Evolutionary conservation across 495 filamentous ascomycete species (phyloP).

Genomic region (Halenospora varia): DNA sequence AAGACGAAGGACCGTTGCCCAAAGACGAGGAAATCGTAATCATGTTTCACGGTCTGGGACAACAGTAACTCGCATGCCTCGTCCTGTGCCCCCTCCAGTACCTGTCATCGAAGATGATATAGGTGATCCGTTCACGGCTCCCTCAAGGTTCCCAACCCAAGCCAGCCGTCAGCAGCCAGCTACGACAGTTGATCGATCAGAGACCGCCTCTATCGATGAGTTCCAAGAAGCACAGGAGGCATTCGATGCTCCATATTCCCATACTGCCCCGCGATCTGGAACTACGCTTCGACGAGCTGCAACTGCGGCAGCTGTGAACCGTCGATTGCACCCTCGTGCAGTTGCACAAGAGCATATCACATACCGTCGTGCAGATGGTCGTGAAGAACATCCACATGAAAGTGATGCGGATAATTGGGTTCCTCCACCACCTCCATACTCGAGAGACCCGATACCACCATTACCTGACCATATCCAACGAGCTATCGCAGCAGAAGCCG

Average conservation of each 20-base stretch:
- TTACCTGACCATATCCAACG: conserved; percentile 47
- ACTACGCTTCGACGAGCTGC: conserved; percentile 74
- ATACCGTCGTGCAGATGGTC: conserved; percentile 49
- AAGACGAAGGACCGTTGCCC: conserved; percentile 66
- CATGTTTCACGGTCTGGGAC: conserved; percentile 12
- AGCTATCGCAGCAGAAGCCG: conserved; percentile 20
- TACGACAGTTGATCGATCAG: conserved; percentile 25
- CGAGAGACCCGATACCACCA: conserved; percentile 52
- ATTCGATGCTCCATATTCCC: conserved; percentile 69
- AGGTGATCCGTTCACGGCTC: conserved; percentile 16
- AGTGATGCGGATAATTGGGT: conserved; percentile 93
- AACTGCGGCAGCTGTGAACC: conserved; percentile 69
- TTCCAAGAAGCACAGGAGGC: conserved; percentile 56
- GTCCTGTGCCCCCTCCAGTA: conserved; percentile 13
- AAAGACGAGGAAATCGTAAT: conserved; percentile 34
- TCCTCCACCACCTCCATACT: conserved; percentile 86
- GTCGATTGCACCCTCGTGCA: conserved; percentile 49
- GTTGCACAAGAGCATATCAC: conserved; percentile 22
- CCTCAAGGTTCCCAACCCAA: conserved; percentile 30
- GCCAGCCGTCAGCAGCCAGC: conserved; percentile 10
- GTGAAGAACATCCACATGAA: conserved; percentile 73
- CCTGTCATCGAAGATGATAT: conserved; percentile 6
- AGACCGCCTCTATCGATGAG: conserved; percentile 35
- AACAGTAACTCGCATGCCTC: conserved; percentile 4
- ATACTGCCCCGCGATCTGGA: conserved; percentile 71